Percentiles rank a stretch among this genome's conserved stretches.
These are phyloP conservation scores for Fusarium staphyleae DNA, from an alignment of 2,329 filamentous ascomycete species.

Conservation along the genomic window DNA sequence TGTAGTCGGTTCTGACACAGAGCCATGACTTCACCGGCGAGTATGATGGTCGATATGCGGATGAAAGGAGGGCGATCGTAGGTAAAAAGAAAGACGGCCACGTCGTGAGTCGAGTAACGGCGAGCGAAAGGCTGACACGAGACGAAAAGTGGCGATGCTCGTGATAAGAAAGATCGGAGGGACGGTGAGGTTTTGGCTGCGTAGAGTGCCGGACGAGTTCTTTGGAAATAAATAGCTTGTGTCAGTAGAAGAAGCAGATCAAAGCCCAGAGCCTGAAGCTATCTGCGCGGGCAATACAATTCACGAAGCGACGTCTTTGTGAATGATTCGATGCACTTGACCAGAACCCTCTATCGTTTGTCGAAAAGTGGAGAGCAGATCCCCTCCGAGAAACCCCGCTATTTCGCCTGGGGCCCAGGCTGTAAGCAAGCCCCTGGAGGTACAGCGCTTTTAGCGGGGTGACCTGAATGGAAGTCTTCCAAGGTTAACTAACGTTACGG, in stretches of 20 bases:
- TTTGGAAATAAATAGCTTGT: neutral
- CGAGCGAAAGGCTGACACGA: constrained; percentile 7
- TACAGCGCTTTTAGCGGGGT: constrained; percentile 22
- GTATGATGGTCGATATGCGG: constrained; percentile 1
- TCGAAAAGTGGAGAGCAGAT: constrained; percentile 27
- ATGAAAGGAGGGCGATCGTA: constrained; percentile 6
- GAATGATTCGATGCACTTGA: constrained; percentile 38
- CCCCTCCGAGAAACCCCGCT: constrained; percentile 26
- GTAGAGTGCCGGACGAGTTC: neutral
- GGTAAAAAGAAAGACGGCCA: constrained; percentile 12
- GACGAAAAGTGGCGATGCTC: constrained; percentile 1
- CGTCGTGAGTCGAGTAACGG: constrained; percentile 11
- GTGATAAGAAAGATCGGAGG: constrained; percentile 2
- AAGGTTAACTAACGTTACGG: too few species aligned
- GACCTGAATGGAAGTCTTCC: constrained; percentile 4
- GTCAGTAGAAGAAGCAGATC: constrained; percentile 14
- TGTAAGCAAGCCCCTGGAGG: neutral
- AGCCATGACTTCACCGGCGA: constrained; percentile 66
- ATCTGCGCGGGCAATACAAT: constrained; percentile 29
- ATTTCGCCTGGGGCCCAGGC: neutral
- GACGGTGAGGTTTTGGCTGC: neutral
- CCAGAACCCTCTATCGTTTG: constrained; percentile 28
- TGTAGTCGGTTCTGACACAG: constrained; percentile 87
- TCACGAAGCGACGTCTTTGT: constrained; percentile 32
- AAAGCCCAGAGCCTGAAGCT: constrained; percentile 22